These are phyloP conservation scores for Nicotiana rustica DNA, from an alignment of 305 asterid genomes.

Conservation along the genomic window DNA sequence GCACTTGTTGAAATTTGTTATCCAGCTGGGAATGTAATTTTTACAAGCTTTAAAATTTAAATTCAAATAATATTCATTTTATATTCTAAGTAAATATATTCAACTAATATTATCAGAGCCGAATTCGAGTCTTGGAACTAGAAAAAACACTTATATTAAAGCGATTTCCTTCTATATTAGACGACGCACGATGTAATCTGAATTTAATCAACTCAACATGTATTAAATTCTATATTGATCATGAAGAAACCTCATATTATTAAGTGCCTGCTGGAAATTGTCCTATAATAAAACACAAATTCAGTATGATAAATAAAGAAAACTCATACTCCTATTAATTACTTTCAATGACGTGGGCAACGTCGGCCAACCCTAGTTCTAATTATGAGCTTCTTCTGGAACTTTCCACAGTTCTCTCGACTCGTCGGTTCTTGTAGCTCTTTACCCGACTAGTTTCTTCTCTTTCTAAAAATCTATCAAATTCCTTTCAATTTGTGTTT, in stretches of 20 bases:
- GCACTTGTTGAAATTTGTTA: neutral
- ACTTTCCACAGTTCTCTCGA: slow-evolving; percentile 26
- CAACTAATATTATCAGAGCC: too few relatives aligned
- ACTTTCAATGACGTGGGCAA: neutral
- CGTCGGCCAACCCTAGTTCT: neutral
- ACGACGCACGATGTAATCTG: neutral
- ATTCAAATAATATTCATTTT: too few relatives aligned
- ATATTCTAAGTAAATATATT: too few relatives aligned
- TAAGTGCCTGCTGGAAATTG: neutral
- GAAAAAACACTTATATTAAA: too few relatives aligned
- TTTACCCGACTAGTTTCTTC: neutral
- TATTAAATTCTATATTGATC: too few relatives aligned
- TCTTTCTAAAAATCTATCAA: neutral
- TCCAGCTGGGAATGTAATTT: neutral
- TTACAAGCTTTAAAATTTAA: neutral
- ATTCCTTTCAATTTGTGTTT: neutral
- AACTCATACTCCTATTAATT: neutral
- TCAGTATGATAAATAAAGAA: too few relatives aligned
- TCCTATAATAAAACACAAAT: too few relatives aligned
- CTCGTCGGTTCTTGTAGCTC: too few relatives aligned
- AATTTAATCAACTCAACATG: too few relatives aligned
- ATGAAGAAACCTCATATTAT: too few relatives aligned
- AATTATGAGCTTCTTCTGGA: slow-evolving; percentile 35
- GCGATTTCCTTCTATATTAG: neutral
- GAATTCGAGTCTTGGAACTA: neutral